Evolutionary conservation across 2,329 filamentous ascomycete genomes (phyloP).

Genomic region (Ophidiomyces ophidiicola): DNA sequence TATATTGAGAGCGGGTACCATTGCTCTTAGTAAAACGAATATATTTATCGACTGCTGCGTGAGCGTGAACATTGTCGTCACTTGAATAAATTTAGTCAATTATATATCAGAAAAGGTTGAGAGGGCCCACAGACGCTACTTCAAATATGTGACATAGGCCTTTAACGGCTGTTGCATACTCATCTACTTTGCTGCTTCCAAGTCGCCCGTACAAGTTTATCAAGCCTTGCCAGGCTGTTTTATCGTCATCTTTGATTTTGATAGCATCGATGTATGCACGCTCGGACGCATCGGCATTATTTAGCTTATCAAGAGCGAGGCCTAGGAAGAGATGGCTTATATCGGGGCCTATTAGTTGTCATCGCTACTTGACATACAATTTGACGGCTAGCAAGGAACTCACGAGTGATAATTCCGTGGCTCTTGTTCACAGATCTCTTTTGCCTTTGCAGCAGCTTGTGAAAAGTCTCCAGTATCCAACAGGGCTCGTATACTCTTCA

Average conservation of each 20-base stretch:
- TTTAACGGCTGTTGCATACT: slow-evolving; percentile 62
- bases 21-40: slow-evolving; percentile 59
- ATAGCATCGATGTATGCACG: slow-evolving; percentile 62
- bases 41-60: slow-evolving; percentile 64
- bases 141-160: slow-evolving; percentile 64
- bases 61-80: slow-evolving; percentile 48
- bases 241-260: slow-evolving; percentile 57
- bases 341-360: slow-evolving; percentile 9
- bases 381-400: slow-evolving; percentile 18
- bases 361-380: background rate
- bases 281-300: slow-evolving; percentile 60
- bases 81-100: slow-evolving; percentile 22
- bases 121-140: slow-evolving; percentile 41
- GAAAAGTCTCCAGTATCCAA: slow-evolving; percentile 70
- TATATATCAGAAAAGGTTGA: background rate
- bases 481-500: slow-evolving; percentile 70
- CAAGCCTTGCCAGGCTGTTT: slow-evolving; percentile 84
- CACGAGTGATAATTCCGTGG: slow-evolving; percentile 71
- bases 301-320: slow-evolving; percentile 68
- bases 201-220: slow-evolving; percentile 75
- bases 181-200: slow-evolving; percentile 52
- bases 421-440: slow-evolving; percentile 58
- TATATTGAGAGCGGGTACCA: slow-evolving; percentile 62
- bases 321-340: slow-evolving; percentile 70
- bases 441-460: slow-evolving; percentile 57